Evolutionary conservation across 1,284 basidiomycete genomes (phyloP), one percentile per base, ranked within the genome.

Genomic region (Chondrostereum purpureum): DNA sequence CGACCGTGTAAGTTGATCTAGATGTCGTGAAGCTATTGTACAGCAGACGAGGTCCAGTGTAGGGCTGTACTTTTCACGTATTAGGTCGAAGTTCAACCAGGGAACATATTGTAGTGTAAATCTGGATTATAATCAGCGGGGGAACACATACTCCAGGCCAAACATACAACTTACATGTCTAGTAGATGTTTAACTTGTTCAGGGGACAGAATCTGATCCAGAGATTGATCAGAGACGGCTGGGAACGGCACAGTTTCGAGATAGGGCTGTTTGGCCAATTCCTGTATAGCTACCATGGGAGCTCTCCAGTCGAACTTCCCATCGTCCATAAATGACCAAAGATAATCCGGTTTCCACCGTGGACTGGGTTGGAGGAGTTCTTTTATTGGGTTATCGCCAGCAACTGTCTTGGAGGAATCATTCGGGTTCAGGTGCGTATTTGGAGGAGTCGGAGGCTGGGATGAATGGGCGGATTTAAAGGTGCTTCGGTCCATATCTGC

Each of bases 1-100:
- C 5, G 62, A 50, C 22, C 64, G 60, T 44, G 58, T 62, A 33
- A 59, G 50, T 5, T 57, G 53, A 8, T 68, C 64, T 2, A 73
- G 50, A 51, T 70, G 62, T n/a, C 70, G 58, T 33, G 67, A 63
- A 12, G 64, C 67, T 31, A 70, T 53, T 37, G 63, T 67, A 48
- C 65, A 73, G 23, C 63, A 66, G 11, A 63, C 66, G 3, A 51
- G 43, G 38, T 56, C 52, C 23, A 58, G 53, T 11, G 55, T 31
- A 4, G 52, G 27, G 14, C 46, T 53, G 14, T 39, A 47, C 2
- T 34, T 22, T 11, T 43, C 48, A 17, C 47, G 48, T 1, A 52
- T 48, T 12, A 48, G 53, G 18, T 40, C 49, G 38, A 55, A 56
- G 33, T 56, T 58, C 2, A 58, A 44, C 56, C 56, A 58, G 2